phyloP scores from a whole-genome alignment of 768 basidiomycete genomes.

The Mrakia gelida region DNA sequence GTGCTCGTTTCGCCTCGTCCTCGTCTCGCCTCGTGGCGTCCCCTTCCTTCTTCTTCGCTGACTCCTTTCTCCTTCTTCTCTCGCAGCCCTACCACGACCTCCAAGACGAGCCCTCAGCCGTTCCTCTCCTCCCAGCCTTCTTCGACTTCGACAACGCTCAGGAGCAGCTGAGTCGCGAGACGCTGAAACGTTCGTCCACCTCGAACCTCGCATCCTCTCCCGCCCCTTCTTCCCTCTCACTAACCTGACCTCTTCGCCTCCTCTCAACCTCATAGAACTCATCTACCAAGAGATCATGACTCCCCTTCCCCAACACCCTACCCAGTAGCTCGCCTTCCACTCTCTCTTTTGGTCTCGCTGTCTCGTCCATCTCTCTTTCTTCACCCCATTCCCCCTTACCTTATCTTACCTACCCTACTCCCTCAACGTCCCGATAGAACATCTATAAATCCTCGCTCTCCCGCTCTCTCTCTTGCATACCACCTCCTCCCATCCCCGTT shows the following conservation, averaged over 20 bases:
- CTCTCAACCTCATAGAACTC: background rate
- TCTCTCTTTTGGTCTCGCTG: background rate
- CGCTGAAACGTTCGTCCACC: constrained; percentile 16
- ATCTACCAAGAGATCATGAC: constrained; percentile 28
- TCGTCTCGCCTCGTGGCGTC: background rate
- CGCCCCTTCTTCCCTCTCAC: background rate
- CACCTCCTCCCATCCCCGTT: too few species aligned
- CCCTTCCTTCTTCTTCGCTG: background rate
- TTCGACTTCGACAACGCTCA: constrained; percentile 31
- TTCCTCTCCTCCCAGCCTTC: constrained; percentile 18
- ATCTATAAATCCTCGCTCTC: too few species aligned
- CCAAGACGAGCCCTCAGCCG: constrained; percentile 24
- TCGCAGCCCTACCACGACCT: constrained; percentile 28
- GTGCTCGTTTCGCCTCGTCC: too few species aligned
- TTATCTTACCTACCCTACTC: too few species aligned
- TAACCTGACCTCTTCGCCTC: background rate
- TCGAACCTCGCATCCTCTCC: background rate
- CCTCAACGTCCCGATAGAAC: too few species aligned
- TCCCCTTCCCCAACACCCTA: background rate
- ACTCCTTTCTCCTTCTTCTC: background rate
- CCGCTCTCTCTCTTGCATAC: too few species aligned
- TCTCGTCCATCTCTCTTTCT: background rate
- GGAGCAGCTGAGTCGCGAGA: constrained; percentile 19
- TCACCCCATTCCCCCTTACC: background rate
- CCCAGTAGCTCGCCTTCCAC: background rate